Percentiles rank a stretch among this genome's conserved stretches.
These are phyloP conservation scores for Adansonia digitata DNA, from an alignment of 345 rosid species.

Conservation along the genomic window DNA sequence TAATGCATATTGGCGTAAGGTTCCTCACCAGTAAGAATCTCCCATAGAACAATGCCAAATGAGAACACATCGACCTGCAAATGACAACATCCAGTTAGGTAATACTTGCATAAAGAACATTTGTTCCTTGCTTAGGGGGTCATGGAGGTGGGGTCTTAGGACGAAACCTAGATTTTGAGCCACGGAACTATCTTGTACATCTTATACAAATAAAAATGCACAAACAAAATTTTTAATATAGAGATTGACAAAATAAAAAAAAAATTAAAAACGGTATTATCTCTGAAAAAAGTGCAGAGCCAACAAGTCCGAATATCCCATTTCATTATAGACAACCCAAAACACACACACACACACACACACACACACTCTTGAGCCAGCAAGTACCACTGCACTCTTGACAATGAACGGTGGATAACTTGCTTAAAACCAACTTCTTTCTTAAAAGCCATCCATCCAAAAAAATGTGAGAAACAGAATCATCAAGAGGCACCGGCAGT, in stretches of 20 bases:
- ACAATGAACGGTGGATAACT: neutral
- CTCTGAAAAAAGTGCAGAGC: neutral
- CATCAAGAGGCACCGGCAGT: neutral
- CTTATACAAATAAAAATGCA: neutral
- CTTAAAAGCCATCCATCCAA: neutral
- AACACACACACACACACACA: no score
- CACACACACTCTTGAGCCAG: no score
- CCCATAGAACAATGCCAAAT: constrained; percentile 77
- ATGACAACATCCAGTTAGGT: neutral
- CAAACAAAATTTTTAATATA: neutral
- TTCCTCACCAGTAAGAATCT: constrained; percentile 78
- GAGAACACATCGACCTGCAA: constrained; percentile 76
- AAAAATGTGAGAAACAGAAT: neutral
- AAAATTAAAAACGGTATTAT: neutral
- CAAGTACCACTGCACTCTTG: neutral
- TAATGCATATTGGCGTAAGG: constrained; percentile 82
- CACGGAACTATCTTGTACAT: neutral
- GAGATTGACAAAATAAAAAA: neutral
- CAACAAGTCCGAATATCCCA: neutral
- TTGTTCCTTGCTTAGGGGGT: neutral
- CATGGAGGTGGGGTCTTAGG: neutral
- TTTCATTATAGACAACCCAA: neutral
- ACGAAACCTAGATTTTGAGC: neutral
- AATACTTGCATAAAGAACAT: constrained; percentile 1
- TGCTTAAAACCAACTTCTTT: neutral